A percentile compares a stretch with the other conserved stretches of the same genome.
Conservation (phyloP, 2,329 filamentous ascomycete species). For the Chaetoscypha palmicola region DNA sequence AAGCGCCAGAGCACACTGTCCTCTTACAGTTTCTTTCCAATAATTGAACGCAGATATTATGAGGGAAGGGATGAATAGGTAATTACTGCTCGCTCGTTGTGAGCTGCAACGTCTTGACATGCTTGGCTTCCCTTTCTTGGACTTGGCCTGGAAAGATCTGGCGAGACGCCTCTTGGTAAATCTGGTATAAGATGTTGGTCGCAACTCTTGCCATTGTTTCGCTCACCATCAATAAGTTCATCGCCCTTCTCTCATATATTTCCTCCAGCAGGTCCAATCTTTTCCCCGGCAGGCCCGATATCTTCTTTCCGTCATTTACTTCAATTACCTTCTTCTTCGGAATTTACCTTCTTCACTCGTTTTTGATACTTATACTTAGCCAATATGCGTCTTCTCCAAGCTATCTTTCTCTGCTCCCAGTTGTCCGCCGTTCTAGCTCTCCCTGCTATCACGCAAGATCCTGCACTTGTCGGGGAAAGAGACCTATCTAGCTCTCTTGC, state of each 20-base stretch:
- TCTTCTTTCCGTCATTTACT: not conserved
- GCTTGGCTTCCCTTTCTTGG: not conserved
- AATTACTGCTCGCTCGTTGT: not conserved
- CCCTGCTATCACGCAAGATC: not conserved
- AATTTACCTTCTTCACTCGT: not conserved
- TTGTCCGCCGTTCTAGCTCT: constrained; percentile 2
- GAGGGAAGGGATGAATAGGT: not conserved
- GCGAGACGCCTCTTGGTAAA: not conserved
- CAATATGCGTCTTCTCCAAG: constrained; percentile 3
- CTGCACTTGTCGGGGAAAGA: not conserved
- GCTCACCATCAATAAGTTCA: not conserved
- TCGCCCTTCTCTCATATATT: not conserved
- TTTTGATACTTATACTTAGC: not conserved
- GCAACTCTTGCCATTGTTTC: not conserved
- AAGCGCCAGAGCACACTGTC: not conserved
- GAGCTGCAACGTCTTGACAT: not conserved
- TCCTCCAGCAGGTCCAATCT: constrained; percentile 2
- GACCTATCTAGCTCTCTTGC: not conserved
- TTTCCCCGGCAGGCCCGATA: constrained; percentile 4
- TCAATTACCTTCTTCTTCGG: not conserved
- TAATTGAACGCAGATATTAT: not conserved
- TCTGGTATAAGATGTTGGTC: not conserved
- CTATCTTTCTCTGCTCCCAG: constrained; percentile 2
- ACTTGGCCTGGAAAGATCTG: not conserved
- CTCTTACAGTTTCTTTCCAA: not conserved